Evolutionary conservation across 305 asterid genomes (phyloP).

Genomic region (Plantago coronopus): DNA sequence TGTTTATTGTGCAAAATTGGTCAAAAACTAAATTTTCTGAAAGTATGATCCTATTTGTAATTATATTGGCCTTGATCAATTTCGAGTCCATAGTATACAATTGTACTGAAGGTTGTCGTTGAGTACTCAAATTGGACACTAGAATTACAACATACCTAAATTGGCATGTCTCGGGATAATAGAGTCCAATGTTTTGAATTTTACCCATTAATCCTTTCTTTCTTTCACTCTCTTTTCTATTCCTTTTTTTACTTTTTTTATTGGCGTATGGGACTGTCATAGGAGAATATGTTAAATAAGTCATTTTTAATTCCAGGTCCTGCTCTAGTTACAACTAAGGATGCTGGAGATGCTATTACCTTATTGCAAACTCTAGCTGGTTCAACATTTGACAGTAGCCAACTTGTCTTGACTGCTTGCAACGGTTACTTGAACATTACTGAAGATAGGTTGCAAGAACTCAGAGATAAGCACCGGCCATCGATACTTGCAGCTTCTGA

Average conservation of each 20-base stretch:
- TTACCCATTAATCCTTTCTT: too few relatives aligned
- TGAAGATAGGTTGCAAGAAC: conserved; percentile 57
- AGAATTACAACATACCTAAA: too few relatives aligned
- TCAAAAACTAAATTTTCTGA: too few relatives aligned
- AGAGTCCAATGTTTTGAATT: too few relatives aligned
- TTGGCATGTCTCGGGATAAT: too few relatives aligned
- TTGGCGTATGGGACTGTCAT: background rate
- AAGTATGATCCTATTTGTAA: too few relatives aligned
- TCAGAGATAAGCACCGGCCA: conserved; percentile 75
- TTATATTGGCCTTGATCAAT: too few relatives aligned
- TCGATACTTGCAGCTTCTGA: conserved; percentile 50
- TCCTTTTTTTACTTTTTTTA: background rate
- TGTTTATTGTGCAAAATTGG: too few relatives aligned
- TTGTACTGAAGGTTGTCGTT: too few relatives aligned
- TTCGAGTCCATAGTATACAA: too few relatives aligned
- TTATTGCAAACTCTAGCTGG: conserved; percentile 71
- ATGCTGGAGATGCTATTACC: conserved; percentile 82
- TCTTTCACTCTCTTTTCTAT: background rate
- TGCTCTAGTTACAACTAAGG: conserved; percentile 73
- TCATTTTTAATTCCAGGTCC: conserved; percentile 53
- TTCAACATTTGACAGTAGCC: conserved; percentile 92
- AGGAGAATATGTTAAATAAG: conserved; percentile 16
- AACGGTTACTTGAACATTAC: conserved; percentile 69
- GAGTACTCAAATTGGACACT: too few relatives aligned
- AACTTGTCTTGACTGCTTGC: conserved; percentile 90